Evolutionary conservation across 2,329 filamentous ascomycete genomes (phyloP).

Genomic region (Pseudogymnoascus sp.): DNA sequence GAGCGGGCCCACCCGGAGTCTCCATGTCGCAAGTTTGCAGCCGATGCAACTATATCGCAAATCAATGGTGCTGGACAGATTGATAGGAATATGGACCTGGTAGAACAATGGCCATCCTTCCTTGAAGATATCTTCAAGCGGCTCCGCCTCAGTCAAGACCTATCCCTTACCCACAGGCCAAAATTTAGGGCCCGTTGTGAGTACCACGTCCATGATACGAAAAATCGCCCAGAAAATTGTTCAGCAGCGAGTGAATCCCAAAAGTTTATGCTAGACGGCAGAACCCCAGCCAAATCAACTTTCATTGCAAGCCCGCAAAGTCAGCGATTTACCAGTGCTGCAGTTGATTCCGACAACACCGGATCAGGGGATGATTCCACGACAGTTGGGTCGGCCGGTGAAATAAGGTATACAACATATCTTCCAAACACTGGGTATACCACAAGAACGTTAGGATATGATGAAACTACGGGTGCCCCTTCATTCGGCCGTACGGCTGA

Average conservation of each 20-base stretch:
- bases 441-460: not conserved
- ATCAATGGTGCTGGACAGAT: not conserved
- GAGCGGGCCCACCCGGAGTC: slow-evolving; percentile 13
- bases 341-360: not conserved
- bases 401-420: slow-evolving; percentile 2
- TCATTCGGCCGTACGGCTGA: not conserved
- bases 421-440: not conserved
- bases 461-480: not conserved
- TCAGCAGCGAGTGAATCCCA: not conserved
- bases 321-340: not conserved
- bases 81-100: slow-evolving; percentile 7
- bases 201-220: not conserved
- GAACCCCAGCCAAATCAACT: not conserved
- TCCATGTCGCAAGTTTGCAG: slow-evolving; percentile 13
- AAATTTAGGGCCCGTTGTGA: not conserved
- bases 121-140: slow-evolving; percentile 8
- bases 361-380: not conserved
- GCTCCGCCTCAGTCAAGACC: not conserved
- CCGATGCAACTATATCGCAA: slow-evolving; percentile 11
- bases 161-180: not conserved
- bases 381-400: not conserved
- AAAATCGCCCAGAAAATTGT: not conserved
- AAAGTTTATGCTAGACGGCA: not conserved
- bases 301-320: not conserved
- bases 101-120: slow-evolving; percentile 4